These are phyloP conservation scores for Hypoxylon subgilvum DNA, from an alignment of 495 filamentous ascomycete genomes.

Conservation along the genomic window DNA sequence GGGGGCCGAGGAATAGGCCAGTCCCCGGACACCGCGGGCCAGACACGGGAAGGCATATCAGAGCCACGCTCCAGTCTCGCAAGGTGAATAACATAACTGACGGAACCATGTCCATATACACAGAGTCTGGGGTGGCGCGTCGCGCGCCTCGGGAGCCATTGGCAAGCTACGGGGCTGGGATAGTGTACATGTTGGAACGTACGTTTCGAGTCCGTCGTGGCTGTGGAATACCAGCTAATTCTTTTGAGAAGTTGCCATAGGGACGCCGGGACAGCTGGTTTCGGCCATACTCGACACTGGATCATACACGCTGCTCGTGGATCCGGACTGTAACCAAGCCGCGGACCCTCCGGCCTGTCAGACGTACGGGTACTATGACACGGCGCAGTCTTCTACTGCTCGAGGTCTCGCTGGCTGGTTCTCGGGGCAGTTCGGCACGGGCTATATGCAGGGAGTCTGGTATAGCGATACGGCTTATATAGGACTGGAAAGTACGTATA, in stretches of 20 bases:
- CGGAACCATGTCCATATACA: slow-evolving; percentile 1
- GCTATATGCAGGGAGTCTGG: slow-evolving; percentile 47
- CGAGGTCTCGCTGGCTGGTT: slow-evolving; percentile 42
- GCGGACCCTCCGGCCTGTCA: slow-evolving; percentile 44
- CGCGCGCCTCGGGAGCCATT: slow-evolving; percentile 33
- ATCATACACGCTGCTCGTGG: slow-evolving; percentile 54
- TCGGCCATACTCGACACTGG: slow-evolving; percentile 55
- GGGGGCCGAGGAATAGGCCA: not conserved
- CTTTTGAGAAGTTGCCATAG: slow-evolving; percentile 46
- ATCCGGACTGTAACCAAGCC: slow-evolving; percentile 49
- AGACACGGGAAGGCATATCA: slow-evolving; percentile 26
- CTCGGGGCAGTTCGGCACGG: slow-evolving; percentile 49
- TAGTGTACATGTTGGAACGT: slow-evolving; percentile 51
- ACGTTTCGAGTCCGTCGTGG: not conserved
- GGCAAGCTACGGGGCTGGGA: slow-evolving; percentile 39
- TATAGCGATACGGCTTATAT: slow-evolving; percentile 49
- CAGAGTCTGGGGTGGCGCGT: not conserved
- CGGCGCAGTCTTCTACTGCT: slow-evolving; percentile 46
- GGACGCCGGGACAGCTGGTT: slow-evolving; percentile 50
- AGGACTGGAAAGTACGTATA: slow-evolving; percentile 44
- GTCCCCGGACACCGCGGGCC: not conserved
- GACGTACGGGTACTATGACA: slow-evolving; percentile 50
- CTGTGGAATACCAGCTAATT: not conserved
- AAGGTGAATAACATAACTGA: slow-evolving; percentile 32
- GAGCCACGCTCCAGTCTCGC: slow-evolving; percentile 30